These are phyloP conservation scores for Cochlearia excelsa DNA, from an alignment of 345 rosid genomes.

Conservation along the genomic window DNA sequence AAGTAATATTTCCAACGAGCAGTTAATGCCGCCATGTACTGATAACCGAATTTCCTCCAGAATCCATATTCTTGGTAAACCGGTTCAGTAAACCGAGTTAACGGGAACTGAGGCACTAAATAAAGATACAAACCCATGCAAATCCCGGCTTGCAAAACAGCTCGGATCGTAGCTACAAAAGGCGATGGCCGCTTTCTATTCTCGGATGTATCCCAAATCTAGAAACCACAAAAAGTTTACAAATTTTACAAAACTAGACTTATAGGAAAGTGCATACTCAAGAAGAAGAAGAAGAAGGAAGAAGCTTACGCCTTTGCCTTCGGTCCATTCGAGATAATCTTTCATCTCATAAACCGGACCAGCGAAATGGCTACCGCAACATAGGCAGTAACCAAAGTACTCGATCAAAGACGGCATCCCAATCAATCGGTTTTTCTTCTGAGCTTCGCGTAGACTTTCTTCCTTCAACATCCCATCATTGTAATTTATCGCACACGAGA, in stretches of 20 bases:
- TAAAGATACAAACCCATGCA: conserved; percentile 88
- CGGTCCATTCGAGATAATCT: conserved; percentile 93
- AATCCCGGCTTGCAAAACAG: conserved; percentile 71
- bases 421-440: conserved; percentile 70
- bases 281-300: conserved; percentile 23
- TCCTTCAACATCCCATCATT: conserved; percentile 85
- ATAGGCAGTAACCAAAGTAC: conserved; percentile 88
- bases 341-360: conserved; percentile 97
- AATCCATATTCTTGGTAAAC: conserved; percentile 85
- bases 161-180: conserved; percentile 62
- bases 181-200: conserved; percentile 61
- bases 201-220: conserved; percentile 69
- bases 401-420: conserved; percentile 78
- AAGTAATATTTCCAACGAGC: conserved; percentile 98
- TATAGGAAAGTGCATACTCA: neutral
- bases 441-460: conserved; percentile 75
- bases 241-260: neutral
- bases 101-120: conserved; percentile 66
- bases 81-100: conserved; percentile 68
- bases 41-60: conserved; percentile 76
- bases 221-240: conserved; percentile 22
- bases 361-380: conserved; percentile 96
- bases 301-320: conserved; percentile 68
- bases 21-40: conserved; percentile 76
- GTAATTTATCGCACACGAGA: conserved; percentile 83